Evolutionary conservation across 2,329 filamentous ascomycete genomes (phyloP).

Genomic region (Nigrospora sphaerica): DNA sequence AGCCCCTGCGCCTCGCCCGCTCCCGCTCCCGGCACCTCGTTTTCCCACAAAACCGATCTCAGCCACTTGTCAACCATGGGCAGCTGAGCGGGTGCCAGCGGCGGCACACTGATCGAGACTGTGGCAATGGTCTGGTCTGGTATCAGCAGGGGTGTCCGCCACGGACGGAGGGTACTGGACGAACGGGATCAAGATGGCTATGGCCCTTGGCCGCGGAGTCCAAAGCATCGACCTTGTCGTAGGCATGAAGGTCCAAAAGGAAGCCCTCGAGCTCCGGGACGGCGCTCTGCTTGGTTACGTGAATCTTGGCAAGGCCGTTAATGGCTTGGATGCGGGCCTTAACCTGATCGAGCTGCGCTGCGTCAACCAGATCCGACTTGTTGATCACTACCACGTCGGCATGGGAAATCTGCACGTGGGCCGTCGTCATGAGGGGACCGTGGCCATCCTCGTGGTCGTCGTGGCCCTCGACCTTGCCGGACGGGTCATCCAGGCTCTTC

Average conservation of each 20-base stretch:
- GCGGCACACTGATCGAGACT: slow-evolving; percentile 60
- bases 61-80: slow-evolving; percentile 72
- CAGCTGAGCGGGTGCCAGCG: slow-evolving; percentile 51
- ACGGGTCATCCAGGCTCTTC: slow-evolving; percentile 68
- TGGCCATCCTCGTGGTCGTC: slow-evolving; percentile 41
- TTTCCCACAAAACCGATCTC: slow-evolving; percentile 78
- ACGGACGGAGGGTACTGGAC: slow-evolving; percentile 14
- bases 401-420: slow-evolving; percentile 93
- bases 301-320: slow-evolving; percentile 80
- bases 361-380: slow-evolving; percentile 77
- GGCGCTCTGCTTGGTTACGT: slow-evolving; percentile 71
- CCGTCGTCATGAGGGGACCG: slow-evolving; percentile 75
- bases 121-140: slow-evolving; percentile 70
- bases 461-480: slow-evolving; percentile 44
- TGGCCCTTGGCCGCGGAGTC: slow-evolving; percentile 72
- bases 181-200: slow-evolving; percentile 81
- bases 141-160: slow-evolving; percentile 8
- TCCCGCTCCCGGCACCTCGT: slow-evolving; percentile 43
- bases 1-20: slow-evolving; percentile 36
- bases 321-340: slow-evolving; percentile 70
- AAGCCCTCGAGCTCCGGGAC: slow-evolving; percentile 81
- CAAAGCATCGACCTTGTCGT: slow-evolving; percentile 71
- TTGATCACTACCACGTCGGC: slow-evolving; percentile 94
- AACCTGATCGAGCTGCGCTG: slow-evolving; percentile 62
- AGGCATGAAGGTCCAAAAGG: slow-evolving; percentile 84